These are phyloP conservation scores for Fusarium redolens DNA, from an alignment of 2,329 filamentous ascomycete genomes.

Conservation along the genomic window DNA sequence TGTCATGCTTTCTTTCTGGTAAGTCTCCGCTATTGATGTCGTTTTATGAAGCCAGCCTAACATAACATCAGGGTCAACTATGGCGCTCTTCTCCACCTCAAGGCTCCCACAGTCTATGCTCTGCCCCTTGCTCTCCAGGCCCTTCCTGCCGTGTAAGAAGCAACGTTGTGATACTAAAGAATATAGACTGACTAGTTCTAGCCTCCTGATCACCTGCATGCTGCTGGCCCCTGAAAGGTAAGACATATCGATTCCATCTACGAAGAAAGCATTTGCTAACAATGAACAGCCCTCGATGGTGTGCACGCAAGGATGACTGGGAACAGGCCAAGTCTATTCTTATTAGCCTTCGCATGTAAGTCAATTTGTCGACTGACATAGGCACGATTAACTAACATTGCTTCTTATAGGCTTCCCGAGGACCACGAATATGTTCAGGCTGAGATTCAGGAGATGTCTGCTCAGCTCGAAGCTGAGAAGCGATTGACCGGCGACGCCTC, in stretches of 20 bases:
- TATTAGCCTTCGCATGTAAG: constrained; percentile 58
- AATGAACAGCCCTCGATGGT: constrained; percentile 70
- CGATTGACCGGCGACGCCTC: constrained; percentile 64
- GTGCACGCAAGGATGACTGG: constrained; percentile 75
- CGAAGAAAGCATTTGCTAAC: constrained; percentile 5
- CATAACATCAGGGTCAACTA: constrained; percentile 66
- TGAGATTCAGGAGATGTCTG: constrained; percentile 70
- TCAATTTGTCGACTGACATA: not conserved
- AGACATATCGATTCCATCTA: not conserved
- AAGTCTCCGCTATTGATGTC: constrained; percentile 17
- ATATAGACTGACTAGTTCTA: constrained; percentile 29
- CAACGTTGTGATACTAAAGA: not conserved
- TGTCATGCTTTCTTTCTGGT: constrained; percentile 58
- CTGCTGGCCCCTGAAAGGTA: constrained; percentile 65
- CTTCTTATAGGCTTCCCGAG: constrained; percentile 57
- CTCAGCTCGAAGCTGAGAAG: constrained; percentile 71
- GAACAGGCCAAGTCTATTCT: constrained; percentile 69
- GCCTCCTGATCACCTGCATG: constrained; percentile 69
- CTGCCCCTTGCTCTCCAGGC: constrained; percentile 74
- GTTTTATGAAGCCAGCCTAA: constrained; percentile 10
- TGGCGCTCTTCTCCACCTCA: constrained; percentile 59
- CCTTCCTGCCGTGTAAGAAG: constrained; percentile 66
- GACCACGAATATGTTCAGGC: constrained; percentile 66
- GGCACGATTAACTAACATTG: not conserved
- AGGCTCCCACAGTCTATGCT: constrained; percentile 63